A percentile compares a stretch with the other conserved stretches of the same genome.
Conservation (phyloP, 257 asterid species). For the Asclepias syriaca region DNA sequence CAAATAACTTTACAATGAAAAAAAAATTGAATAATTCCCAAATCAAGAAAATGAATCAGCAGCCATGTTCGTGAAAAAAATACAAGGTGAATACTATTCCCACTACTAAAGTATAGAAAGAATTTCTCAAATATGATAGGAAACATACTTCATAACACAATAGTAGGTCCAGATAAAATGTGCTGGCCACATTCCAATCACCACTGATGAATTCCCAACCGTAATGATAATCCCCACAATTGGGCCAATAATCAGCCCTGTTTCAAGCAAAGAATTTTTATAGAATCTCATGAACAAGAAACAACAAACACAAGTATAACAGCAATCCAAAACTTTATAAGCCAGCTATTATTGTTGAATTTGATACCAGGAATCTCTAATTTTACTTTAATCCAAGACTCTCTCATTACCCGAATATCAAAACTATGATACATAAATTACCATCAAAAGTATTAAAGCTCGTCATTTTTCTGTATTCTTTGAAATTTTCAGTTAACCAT, state of each 20-base stretch:
- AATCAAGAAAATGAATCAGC: neutral
- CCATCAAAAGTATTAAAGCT: too few species aligned
- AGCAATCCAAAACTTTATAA: neutral
- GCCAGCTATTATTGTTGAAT: too few species aligned
- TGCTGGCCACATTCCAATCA: constrained; percentile 80
- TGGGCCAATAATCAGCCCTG: constrained; percentile 66
- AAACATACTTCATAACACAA: constrained; percentile 61
- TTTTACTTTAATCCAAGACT: too few species aligned
- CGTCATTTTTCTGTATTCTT: too few species aligned
- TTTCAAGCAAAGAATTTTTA: constrained; percentile 19
- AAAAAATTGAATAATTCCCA: neutral
- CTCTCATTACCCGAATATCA: too few species aligned
- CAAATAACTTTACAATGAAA: neutral
- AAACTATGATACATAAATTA: too few species aligned
- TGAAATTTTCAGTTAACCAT: too few species aligned
- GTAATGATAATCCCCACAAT: constrained; percentile 32
- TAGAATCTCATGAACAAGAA: neutral
- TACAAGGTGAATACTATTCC: neutral
- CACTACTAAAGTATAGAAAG: neutral
- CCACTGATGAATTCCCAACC: constrained; percentile 74
- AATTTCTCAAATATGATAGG: neutral
- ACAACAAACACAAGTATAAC: neutral
- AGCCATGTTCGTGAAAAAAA: neutral
- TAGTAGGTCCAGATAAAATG: constrained; percentile 81
- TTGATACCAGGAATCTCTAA: too few species aligned